Base-by-base conservation (phyloP, 75 land plant genomes). In the Sequoiadendron giganteum region DNA sequence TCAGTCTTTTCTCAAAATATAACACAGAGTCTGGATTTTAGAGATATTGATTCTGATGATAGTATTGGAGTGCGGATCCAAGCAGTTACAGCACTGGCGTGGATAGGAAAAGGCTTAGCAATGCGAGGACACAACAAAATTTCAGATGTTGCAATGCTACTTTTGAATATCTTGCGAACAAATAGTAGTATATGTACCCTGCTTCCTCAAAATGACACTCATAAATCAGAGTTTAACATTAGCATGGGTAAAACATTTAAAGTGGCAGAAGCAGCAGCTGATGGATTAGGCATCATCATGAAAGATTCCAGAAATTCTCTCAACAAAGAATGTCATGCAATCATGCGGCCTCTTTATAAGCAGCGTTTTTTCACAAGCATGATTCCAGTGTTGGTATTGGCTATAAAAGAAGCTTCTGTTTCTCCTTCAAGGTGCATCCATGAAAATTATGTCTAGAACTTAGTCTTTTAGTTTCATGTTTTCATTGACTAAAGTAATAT, bases 81-180 rank as follows among this genome's bases (percentile, higher is more conserved):
- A 90, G 89, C 90, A 75, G 86, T 95, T 72, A n/a, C 48, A 87
- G 95, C 93, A 52, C 49, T 96, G 15, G 93, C 94, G 87, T 97
- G 96, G 96, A 88, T 95, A 58, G 96, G 95, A n/a, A 98, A 98
- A 91, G 99, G 97, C 45, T 87, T 98, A 88, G 93, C 95, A n/a
- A 95, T 98, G 97, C 87, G 97, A 58, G 99, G 99, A 32, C 95
- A 98, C 91, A 90, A 88, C 78, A 92, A 87, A 85, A 87, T 94
- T 47, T 90, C 94, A 73, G 94, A 93, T 45, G 88, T 98, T 34
- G 93, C 90, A 30, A 89, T 87, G 88, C 30, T 93, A 48, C 88
- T 98, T 38, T 52, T 97, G 58, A 88, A 87, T 61, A 90, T 92
- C 82, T 87, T 97, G 82, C 54, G 88, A 61, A 88, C 87, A 55